Evolutionary conservation across 768 basidiomycete species (phyloP), one percentile per base, ranked within the genome.

Genomic region (Auricularia sp.): DNA sequence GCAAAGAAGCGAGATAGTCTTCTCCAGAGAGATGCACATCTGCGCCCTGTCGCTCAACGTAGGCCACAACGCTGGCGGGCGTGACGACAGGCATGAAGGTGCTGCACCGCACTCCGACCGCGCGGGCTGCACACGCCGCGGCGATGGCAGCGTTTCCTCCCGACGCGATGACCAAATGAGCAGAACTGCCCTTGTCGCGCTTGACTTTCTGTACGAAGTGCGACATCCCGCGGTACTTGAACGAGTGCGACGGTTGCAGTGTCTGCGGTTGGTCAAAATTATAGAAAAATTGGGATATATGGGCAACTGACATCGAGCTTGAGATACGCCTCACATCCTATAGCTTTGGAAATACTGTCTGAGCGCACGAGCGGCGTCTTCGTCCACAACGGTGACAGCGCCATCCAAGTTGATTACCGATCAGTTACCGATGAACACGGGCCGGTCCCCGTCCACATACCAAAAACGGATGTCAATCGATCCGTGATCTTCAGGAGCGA

Each of bases 141-240:
- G 88, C 90, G 14, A 90, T 76, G 1, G 85, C 89, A n/a, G 88
- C 90, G 70, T 92, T 91, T n/a, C 90, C 90, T 3, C 86, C 82
- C 0, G 90, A 92, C 0, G 90, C 88, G 62, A 86, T 83, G 54
- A 90, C 76, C 54, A 86, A 76, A 72, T 89, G 90, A 4, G 85
- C 77, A 35, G 72, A 70, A 13, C 79, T 71, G 0, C 90, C 89
- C 63, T 82, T 77, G 21, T 71, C 74, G 65, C 79, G 76, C 63
- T 79, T 78, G 21, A 81, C 82, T 36, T 78, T 76, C 68, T 83
- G 80, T 2, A 83, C 77, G 68, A 88, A 86, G 65, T 80, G 78
- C 21, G 87, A 86, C 39, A 90, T 79, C 4, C 88, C 88, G 24
- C 90, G 81, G 69, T 82, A 86, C 71, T 92, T 92, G 83, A 89